These are phyloP conservation scores for Physcomitrium patens DNA, from an alignment of 225 moss, liverwort and hornwort species.

Conservation along the genomic window DNA sequence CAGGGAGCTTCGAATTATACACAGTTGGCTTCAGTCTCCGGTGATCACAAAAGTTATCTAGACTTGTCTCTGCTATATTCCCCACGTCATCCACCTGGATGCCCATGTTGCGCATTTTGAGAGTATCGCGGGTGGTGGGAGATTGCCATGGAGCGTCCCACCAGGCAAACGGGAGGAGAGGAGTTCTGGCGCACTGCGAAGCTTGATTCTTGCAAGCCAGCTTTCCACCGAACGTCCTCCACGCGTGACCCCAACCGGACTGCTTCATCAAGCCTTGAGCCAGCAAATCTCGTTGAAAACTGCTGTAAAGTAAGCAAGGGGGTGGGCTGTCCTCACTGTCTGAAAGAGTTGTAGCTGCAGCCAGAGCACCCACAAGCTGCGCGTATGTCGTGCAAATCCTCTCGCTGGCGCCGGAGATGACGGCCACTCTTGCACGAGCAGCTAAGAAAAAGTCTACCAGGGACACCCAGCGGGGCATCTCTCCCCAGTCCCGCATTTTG, in stretches of 20 bases:
- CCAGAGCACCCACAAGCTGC: constrained; percentile 73
- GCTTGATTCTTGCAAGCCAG: constrained; percentile 63
- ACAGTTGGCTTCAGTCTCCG: constrained; percentile 41
- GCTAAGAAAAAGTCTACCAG: constrained; percentile 60
- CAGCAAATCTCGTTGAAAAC: constrained; percentile 60
- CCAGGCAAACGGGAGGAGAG: constrained; percentile 74
- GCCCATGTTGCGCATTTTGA: constrained; percentile 57
- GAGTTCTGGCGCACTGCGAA: constrained; percentile 65
- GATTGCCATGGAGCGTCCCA: constrained; percentile 91
- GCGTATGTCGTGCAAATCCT: constrained; percentile 79
- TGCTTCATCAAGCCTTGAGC: constrained; percentile 65
- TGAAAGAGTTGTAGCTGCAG: constrained; percentile 66
- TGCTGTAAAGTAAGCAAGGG: constrained; percentile 61
- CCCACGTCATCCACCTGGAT: constrained; percentile 48
- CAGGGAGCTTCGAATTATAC: constrained; percentile 54
- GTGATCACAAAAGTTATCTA: constrained; percentile 53
- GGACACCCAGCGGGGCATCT: constrained; percentile 83
- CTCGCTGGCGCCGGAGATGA: constrained; percentile 71
- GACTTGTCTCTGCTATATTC: constrained; percentile 39
- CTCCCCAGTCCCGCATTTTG: constrained; percentile 76
- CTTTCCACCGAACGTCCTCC: constrained; percentile 74
- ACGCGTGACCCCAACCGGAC: constrained; percentile 77
- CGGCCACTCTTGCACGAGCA: constrained; percentile 62
- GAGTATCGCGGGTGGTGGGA: constrained; percentile 54
- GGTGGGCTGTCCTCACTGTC: constrained; percentile 4